Evolutionary conservation across 352 stramenopile species (phyloP), one percentile per base, ranked within the genome.

Genomic region (Phytophthora ramorum): DNA sequence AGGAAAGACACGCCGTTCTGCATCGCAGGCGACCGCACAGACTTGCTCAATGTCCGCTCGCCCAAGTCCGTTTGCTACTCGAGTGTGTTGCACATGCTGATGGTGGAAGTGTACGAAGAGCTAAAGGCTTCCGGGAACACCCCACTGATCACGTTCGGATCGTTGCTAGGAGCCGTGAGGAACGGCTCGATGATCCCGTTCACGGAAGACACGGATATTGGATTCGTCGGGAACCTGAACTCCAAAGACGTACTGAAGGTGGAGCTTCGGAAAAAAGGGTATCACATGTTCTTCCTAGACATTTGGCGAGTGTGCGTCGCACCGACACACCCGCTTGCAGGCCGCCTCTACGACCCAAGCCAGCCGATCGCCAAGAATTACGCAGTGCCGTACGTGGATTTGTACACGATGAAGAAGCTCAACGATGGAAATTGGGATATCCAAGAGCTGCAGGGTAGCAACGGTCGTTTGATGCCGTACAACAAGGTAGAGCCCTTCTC

Each of bases 101-200:
- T 89, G 30, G 57, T 85, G 17, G 80, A 87, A 56, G 77, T 85
- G 8, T 87, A 87, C 62, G 69, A 75, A 24, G 73, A 87, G 46
- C 48, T 87, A 24, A n/a, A 66, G 17, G 56, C 40, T 0, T 50
- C 73, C 8, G 55, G 58, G 4, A 71, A 63, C 8, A 55, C 59
- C 7, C 80, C 80, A 28, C 45, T 72, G 14, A 49, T 87, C 34
- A 56, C 78, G 3, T 89, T 72, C 19, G 80, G 80, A 14, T 77
- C 80, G 37, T 54, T 89, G 32, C 62, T 89, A 0, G 79, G 79
- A 37, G 79, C 77, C 26, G 59, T 89, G 3, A 75, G 78, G 17
- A 80, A 85, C 45, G 59, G 51, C 1, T 81, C 75, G 45, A 76
- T 78, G 47, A 87, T 89, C 60, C 71, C 80, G 13, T 89, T 82